Conservation (phyloP, 306 rosid species). For the Benincasa hispida region DNA sequence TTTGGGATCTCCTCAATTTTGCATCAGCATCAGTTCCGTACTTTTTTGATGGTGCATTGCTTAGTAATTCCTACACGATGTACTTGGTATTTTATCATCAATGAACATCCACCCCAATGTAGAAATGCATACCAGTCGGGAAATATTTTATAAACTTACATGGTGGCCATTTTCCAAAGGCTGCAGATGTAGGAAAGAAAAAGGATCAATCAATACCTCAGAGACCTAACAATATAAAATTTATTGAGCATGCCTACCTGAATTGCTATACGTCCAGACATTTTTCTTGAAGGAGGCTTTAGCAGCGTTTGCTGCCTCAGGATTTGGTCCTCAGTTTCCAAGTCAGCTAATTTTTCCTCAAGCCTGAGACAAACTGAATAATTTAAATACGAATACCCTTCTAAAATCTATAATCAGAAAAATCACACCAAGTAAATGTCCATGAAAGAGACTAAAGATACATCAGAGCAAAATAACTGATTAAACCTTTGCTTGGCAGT, state of each 20-base stretch:
- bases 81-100: background rate
- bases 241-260: slow-evolving; percentile 35
- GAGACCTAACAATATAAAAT: background rate
- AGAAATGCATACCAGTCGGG: background rate
- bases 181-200: slow-evolving; percentile 31
- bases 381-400: background rate
- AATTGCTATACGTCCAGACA: slow-evolving; percentile 35
- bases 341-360: slow-evolving; percentile 74
- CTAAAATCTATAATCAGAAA: background rate
- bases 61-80: slow-evolving; percentile 30
- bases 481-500: slow-evolving; percentile 73
- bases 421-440: background rate
- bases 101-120: slow-evolving; percentile 7
- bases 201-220: slow-evolving; percentile 19
- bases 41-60: slow-evolving; percentile 29
- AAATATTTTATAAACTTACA: slow-evolving; percentile 38
- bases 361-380: slow-evolving; percentile 41
- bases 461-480: slow-evolving; percentile 9
- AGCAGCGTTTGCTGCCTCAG: slow-evolving; percentile 55
- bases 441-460: background rate
- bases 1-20: slow-evolving; percentile 43
- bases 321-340: slow-evolving; percentile 73
- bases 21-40: slow-evolving; percentile 41
- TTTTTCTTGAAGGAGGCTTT: slow-evolving; percentile 47
- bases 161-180: slow-evolving; percentile 52